Base-by-base conservation (phyloP, 345 rosid species). In the Eucalyptus brandiana region DNA sequence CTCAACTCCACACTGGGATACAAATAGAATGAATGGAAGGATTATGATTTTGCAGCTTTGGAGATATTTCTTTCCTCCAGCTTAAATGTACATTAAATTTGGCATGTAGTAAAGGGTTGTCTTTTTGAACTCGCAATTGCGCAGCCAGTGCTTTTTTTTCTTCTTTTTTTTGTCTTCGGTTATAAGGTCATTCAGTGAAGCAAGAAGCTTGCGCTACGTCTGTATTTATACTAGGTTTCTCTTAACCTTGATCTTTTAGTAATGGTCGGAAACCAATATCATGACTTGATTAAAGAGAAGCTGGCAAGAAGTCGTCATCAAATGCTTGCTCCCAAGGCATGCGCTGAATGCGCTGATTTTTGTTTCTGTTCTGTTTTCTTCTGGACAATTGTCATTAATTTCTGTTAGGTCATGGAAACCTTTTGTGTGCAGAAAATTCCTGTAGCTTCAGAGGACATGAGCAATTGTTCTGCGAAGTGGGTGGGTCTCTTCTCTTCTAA, bases 21-120 rank as follows among this genome's bases (percentile, higher is more conserved):
- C 83, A 76, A 76, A 40, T 28, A 19, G 83, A 76, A 54, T 88
- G 86, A 76, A 44, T 86, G 80, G 90, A 81, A 49, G 60, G 83
- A 85, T n/a, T 50, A 32, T 88, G 49, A 26, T 91, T 91, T 90
- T 89, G 90, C 89, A 89, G 90, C 90, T 69, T 53, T 87, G 45
- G 83, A 37, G 47, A 76, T 76, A 76, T 76, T 19, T 76, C 83
- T 30, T 32, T 88, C 47, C 23, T 44, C 90, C 89, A 86, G 86
- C 80, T 58, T 86, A 80, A 90, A 62, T 93, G 90, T 83, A 85
- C 60, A 58, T 34, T 32, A 58, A 30, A 9, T 50, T 88, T 58
- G 45, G 24, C 80, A 88, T n/a, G 53, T 76, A 49, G 85, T 89
- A 80, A 85, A 88, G 58, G 15, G 60, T 65, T 69, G 16, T 88